Conservation (phyloP, 2,329 filamentous ascomycete species). For the Akanthomyces lecanii region DNA sequence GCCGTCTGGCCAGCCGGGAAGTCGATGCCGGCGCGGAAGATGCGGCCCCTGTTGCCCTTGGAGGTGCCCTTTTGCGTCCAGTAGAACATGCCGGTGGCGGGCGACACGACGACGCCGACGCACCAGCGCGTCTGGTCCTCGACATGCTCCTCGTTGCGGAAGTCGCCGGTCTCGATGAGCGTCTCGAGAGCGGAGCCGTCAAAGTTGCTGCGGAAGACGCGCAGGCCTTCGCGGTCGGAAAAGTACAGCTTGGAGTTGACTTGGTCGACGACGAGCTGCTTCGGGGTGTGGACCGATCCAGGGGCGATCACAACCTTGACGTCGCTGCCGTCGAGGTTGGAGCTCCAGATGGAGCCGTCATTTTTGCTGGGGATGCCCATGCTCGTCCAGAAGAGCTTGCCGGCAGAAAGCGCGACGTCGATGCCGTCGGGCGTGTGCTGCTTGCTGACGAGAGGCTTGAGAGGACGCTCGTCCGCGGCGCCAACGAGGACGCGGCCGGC, state of each 20-base stretch:
- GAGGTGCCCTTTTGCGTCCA: slow-evolving; percentile 57
- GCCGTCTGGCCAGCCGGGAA: slow-evolving; percentile 33
- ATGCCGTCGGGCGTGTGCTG: slow-evolving; percentile 42
- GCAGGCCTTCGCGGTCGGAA: slow-evolving; percentile 41
- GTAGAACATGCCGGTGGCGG: slow-evolving; percentile 43
- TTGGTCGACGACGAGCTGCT: slow-evolving; percentile 36
- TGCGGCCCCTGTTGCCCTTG: slow-evolving; percentile 47
- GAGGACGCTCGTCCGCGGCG: slow-evolving; percentile 17
- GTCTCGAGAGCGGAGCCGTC: slow-evolving; percentile 38
- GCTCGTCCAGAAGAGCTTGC: slow-evolving; percentile 46
- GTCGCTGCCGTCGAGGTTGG: slow-evolving; percentile 47
- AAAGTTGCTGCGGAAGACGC: slow-evolving; percentile 35
- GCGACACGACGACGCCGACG: slow-evolving; percentile 50
- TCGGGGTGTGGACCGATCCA: slow-evolving; percentile 47
- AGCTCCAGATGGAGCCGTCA: slow-evolving; percentile 41
- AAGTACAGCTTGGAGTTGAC: slow-evolving; percentile 35
- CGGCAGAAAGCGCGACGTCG: slow-evolving; percentile 29
- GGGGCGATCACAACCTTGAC: slow-evolving; percentile 38
- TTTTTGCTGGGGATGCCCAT: slow-evolving; percentile 40
- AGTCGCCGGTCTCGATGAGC: slow-evolving; percentile 35
- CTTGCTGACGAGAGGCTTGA: slow-evolving; percentile 21
- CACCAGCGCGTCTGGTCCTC: slow-evolving; percentile 43
- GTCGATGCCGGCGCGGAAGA: slow-evolving; percentile 46
- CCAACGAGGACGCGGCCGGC: slow-evolving; percentile 20
- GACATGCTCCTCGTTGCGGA: slow-evolving; percentile 21